These are phyloP conservation scores for Simmondsia chinensis DNA, from an alignment of 148 eudicot genomes.

Conservation along the genomic window DNA sequence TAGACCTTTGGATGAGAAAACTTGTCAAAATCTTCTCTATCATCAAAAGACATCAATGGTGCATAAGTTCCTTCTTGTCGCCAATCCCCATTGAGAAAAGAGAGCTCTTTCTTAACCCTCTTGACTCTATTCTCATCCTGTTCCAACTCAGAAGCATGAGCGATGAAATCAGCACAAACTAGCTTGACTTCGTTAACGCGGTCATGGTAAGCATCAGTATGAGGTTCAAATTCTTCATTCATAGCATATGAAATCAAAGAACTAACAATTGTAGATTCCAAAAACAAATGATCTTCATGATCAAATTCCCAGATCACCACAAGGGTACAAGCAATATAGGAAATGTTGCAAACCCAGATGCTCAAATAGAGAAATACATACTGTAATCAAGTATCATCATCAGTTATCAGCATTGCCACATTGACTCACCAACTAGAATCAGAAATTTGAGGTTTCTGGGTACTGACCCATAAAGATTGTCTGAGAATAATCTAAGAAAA, in stretches of 20 bases:
- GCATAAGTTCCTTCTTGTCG: conserved; percentile 41
- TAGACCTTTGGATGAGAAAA: conserved; percentile 21
- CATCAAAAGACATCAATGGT: conserved; percentile 74
- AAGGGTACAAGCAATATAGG: conserved; percentile 1
- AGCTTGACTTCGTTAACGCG: conserved; percentile 54
- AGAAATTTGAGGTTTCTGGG: no score
- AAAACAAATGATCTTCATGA: conserved; percentile 14
- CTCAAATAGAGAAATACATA: conserved; percentile 7
- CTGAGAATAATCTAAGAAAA: no score
- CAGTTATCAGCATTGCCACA: no score
- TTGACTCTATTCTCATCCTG: conserved; percentile 31
- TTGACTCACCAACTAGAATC: conserved; percentile 10
- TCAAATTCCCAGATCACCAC: no score
- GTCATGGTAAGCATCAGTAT: conserved; percentile 27
- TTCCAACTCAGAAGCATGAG: conserved; percentile 37
- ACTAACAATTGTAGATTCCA: conserved; percentile 19
- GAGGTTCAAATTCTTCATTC: conserved; percentile 9
- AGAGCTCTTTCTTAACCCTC: conserved; percentile 40
- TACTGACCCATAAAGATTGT: no score
- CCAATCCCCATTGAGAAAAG: conserved; percentile 89
- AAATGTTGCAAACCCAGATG: conserved; percentile 18
- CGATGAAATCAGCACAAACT: conserved; percentile 38
- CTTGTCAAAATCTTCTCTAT: conserved; percentile 13
- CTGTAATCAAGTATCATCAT: not conserved
- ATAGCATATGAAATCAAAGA: conserved; percentile 17